Evolutionary conservation across 345 rosid species (phyloP), one percentile per base, ranked within the genome.

Genomic region (Euphorbia lathyris): DNA sequence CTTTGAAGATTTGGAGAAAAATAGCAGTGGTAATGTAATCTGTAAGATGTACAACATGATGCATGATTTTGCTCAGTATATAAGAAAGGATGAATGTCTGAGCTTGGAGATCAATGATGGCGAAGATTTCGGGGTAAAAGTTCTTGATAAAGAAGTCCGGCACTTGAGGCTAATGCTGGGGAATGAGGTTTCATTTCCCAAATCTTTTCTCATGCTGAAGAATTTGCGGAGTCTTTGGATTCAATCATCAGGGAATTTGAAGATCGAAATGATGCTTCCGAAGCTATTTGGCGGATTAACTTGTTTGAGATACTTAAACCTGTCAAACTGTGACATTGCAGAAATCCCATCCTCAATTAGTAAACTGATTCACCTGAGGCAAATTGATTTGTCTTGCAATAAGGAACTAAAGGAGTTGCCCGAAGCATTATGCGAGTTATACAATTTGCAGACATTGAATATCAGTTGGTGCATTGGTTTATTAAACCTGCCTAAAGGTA

Each of bases 31-130:
- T 36, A 20, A 4, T 7, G 22, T 16, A 0, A 0, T 0, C 1
- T 68, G 71, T 55, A 38, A 56, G 32, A 68, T 68, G 71, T n/a
- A 56, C 36, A 27, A 34, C 3, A 55, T 68, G 5, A 32, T 68
- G 63, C 63, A 68, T 68, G 71, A 68, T 38, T 68, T 40, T 40
- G 62, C 63, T 0, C 50, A 53, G 3, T 14, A 0, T 0, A 16
- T 68, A 8, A 36, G 50, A 56, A 55, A 40, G 50, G 22, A 68
- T 56, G 71, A 68, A 40, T 17, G 62, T 53, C 36, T 68, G 25
- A 55, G 36, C n/a, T 14, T 53, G 5, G 38, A 56, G 10, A 17
- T 68, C 5, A 17, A 38, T 25, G 13, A 9, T 20, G 10, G 13
- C 1, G 19, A 62, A 36, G 65, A 62, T 22, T 34, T 34, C 7